Percentiles rank a stretch among this genome's conserved stretches.
Conservation (phyloP, 345 rosid species). For the Populus deltoides region DNA sequence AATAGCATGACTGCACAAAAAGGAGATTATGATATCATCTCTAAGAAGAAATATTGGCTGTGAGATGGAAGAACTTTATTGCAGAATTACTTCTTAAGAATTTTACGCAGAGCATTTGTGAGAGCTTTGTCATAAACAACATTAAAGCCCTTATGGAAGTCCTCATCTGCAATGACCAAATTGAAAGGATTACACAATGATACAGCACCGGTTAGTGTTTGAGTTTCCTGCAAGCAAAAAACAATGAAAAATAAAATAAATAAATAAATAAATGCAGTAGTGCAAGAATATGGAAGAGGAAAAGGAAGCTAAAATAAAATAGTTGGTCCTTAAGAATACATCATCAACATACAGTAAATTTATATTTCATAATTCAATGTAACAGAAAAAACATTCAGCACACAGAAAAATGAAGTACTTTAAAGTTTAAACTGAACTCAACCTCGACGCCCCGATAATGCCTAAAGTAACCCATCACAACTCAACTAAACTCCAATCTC, state of each 20-base stretch:
- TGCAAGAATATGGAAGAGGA: not conserved
- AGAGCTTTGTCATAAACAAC: slow-evolving; percentile 77
- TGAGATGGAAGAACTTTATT: slow-evolving; percentile 13
- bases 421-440: not conserved
- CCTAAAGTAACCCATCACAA: not conserved
- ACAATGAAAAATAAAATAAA: slow-evolving; percentile 4
- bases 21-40: slow-evolving; percentile 15
- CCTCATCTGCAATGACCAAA: slow-evolving; percentile 85
- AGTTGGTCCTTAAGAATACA: not conserved
- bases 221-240: slow-evolving; percentile 57
- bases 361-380: not conserved
- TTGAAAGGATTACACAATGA: slow-evolving; percentile 93
- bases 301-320: too few species aligned
- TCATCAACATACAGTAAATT: not conserved
- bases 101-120: slow-evolving; percentile 58
- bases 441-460: not conserved
- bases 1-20: slow-evolving; percentile 61
- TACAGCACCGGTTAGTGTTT: slow-evolving; percentile 67
- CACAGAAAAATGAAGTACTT: not conserved
- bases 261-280: not conserved
- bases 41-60: slow-evolving; percentile 8
- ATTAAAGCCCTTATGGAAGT: slow-evolving; percentile 91
- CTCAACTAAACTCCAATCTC: too few species aligned
- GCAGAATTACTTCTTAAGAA: slow-evolving; percentile 56
- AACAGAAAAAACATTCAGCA: not conserved